Evolutionary conservation across 495 filamentous ascomycete genomes (phyloP), one percentile per base, ranked within the genome.

Genomic region (Tuber umbilicatum): DNA sequence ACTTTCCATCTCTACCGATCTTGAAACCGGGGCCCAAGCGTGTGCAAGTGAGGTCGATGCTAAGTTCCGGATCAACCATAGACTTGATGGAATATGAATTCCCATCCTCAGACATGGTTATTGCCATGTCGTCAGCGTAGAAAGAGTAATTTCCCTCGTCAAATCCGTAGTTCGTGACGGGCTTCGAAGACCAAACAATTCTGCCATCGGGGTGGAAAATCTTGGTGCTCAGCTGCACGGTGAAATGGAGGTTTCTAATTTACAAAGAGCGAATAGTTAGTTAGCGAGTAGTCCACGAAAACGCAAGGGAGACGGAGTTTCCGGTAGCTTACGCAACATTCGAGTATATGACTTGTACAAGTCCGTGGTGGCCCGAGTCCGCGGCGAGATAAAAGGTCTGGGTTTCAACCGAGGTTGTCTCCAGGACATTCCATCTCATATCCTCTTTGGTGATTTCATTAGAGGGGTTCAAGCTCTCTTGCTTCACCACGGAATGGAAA

Each of bases 321-420:
- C 42, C 40, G n/a, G 50, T 39, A 50, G 83, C 94, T 87, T 88
- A 97, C 95, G 88, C 91, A 84, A 99, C 92, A 84, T 97, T 99
- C 85, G 91, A 97, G 88, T 97, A 97, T 83, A 98, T 97, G 83
- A 97, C 87, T 87, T 98, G 96, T 71, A 87, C 89, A 84, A 97
- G 87, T 9, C 87, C 93, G 76, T 94, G 82, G 75, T 89, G 86
- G 27, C 95, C 96, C 73, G 84, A 87, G 74, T 97, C 92, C 69
- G 91, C 85, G 86, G 90, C 91, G 83, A 96, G 84, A 85, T 99
- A 98, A 85, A 97, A 99, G 74, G 88, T 93, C 85, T 97, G 92
- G n/a, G 94, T 97, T 85, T 99, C 95, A 73, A 97, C 95, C 82
- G 88, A 90, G 75, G 95, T 98, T 75, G 90, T 91, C 72, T 93